Evolutionary conservation across 148 eudicot genomes (phyloP).

Genomic region (Rhododendron griersonianum): DNA sequence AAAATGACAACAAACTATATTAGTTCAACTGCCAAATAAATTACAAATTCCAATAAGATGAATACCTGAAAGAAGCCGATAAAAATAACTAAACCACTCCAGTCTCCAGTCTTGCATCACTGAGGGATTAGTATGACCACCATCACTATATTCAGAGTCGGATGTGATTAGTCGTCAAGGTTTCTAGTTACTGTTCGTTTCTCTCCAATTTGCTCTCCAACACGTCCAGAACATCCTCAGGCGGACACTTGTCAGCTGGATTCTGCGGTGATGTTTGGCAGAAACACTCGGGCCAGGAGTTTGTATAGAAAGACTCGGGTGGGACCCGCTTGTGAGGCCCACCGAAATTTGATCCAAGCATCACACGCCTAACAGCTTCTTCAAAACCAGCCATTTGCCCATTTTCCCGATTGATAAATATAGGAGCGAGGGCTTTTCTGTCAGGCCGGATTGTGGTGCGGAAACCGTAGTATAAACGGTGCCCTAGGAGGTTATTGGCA

Average conservation of each 20-base stretch:
- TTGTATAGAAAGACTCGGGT: slow-evolving; percentile 91
- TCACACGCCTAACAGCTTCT: slow-evolving; percentile 64
- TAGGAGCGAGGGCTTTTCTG: slow-evolving; percentile 87
- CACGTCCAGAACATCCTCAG: slow-evolving; percentile 55
- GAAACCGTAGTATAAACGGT: slow-evolving; percentile 83
- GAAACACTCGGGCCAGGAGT: slow-evolving; percentile 99
- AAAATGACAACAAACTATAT: background rate
- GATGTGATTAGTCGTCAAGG: slow-evolving; percentile 3
- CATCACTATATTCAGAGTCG: background rate
- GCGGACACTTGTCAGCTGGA: slow-evolving; percentile 79
- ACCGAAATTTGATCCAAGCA: slow-evolving; percentile 69
- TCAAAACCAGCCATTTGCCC: slow-evolving; percentile 63
- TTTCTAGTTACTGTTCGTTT: slow-evolving; percentile 24
- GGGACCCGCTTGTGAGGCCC: slow-evolving; percentile 77
- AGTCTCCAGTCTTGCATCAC: slow-evolving; percentile 5
- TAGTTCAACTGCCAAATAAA: background rate
- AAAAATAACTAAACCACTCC: slow-evolving; percentile 11
- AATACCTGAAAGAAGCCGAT: slow-evolving; percentile 14
- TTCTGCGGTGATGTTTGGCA: slow-evolving; percentile 61
- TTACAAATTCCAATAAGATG: background rate
- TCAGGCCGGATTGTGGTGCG: slow-evolving; percentile 77
- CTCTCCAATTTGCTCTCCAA: slow-evolving; percentile 53
- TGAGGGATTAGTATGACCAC: slow-evolving; percentile 1
- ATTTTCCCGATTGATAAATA: slow-evolving; percentile 65
- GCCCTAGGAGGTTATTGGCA: slow-evolving; percentile 93